A percentile compares a stretch with the other conserved stretches of the same genome.
Conservation (phyloP, 768 basidiomycete species). For the Podaxis sp. region DNA sequence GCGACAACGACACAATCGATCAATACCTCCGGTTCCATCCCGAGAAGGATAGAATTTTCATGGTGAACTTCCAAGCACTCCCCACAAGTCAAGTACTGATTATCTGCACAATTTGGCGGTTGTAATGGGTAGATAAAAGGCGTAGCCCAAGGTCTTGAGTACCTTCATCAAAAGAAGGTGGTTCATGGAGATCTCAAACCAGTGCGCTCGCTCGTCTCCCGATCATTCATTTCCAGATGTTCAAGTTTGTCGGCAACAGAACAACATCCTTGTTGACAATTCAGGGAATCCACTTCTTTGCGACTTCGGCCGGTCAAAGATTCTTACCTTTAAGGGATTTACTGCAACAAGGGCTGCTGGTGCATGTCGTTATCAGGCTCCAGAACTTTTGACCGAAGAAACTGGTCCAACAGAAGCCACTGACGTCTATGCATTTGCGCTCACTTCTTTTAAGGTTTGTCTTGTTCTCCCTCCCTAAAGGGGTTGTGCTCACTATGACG, state of each 20-base stretch:
- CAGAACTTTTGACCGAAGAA: neutral
- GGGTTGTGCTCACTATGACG: too few species aligned
- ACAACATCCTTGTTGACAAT: neutral
- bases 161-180: slow-evolving; percentile 65
- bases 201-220: slow-evolving; percentile 22
- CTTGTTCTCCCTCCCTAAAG: neutral
- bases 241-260: neutral
- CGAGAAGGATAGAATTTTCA: neutral
- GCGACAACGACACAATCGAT: neutral
- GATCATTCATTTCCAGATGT: neutral
- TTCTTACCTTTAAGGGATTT: neutral
- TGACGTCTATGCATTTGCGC: neutral
- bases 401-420: neutral
- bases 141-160: slow-evolving; percentile 78
- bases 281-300: neutral
- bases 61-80: neutral
- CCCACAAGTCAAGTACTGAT: neutral
- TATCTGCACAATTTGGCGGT: too few species aligned
- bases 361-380: neutral
- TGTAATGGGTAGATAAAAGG: slow-evolving; percentile 43
- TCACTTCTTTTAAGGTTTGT: neutral
- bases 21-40: neutral
- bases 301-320: neutral
- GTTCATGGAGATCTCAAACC: slow-evolving; percentile 83
- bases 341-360: neutral